Evolutionary conservation across 2,329 filamentous ascomycete genomes (phyloP).

Genomic region (Tolypocladium tundrense): DNA sequence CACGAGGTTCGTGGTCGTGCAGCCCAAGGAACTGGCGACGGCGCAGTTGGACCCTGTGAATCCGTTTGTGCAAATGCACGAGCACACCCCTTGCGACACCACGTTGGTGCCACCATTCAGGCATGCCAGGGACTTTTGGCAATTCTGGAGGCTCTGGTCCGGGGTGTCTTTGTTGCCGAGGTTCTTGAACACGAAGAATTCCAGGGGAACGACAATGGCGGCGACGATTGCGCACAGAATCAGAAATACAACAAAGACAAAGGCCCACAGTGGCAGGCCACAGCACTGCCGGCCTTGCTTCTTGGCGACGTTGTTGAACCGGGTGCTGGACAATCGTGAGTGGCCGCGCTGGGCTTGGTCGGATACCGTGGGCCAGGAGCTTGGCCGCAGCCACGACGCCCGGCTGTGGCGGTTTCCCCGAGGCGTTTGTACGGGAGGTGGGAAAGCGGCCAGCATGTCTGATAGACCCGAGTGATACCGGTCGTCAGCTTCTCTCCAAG

Average conservation of each 20-base stretch:
- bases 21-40: conserved; percentile 35
- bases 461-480: conserved; percentile 45
- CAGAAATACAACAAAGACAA: conserved; percentile 55
- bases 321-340: conserved; percentile 5
- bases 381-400: conserved; percentile 31
- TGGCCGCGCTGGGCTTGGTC: conserved; percentile 7
- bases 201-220: conserved; percentile 69
- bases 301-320: conserved; percentile 12
- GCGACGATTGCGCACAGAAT: conserved; percentile 65
- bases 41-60: conserved; percentile 57
- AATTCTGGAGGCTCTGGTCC: conserved; percentile 35
- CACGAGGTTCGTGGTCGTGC: conserved; percentile 38
- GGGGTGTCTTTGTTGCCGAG: conserved; percentile 23
- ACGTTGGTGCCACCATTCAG: conserved; percentile 74
- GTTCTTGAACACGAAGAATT: conserved; percentile 52
- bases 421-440: conserved; percentile 45
- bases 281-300: conserved; percentile 58
- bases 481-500: conserved; percentile 21
- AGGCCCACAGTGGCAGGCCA: conserved; percentile 71
- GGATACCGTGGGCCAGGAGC: conserved; percentile 39
- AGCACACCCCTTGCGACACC: conserved; percentile 57
- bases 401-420: conserved; percentile 31
- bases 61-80: conserved; percentile 81
- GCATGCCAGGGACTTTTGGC: conserved; percentile 54
- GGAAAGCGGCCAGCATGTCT: conserved; percentile 57